Percentiles rank a stretch among this genome's conserved stretches.
Evolutionary conservation across 1,139 yeast genomes (phyloP).

Genomic region (Cylindricascospora bacillispora): DNA sequence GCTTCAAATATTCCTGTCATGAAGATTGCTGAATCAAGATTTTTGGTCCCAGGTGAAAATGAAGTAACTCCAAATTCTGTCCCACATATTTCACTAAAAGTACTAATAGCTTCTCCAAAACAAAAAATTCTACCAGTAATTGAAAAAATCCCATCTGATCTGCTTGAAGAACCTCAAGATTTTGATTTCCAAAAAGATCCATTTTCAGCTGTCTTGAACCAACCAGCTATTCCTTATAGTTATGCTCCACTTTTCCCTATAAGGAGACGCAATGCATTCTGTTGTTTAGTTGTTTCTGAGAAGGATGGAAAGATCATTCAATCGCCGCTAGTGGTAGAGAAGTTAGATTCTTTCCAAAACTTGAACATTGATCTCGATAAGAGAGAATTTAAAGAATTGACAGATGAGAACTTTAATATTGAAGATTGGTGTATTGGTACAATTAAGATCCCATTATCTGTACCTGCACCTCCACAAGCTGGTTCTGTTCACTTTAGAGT

Average conservation of each 20-base stretch:
- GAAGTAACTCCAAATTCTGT: slow-evolving; percentile 60
- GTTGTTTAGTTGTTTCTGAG: slow-evolving; percentile 54
- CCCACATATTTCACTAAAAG: slow-evolving; percentile 64
- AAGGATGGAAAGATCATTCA: slow-evolving; percentile 72
- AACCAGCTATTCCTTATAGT: slow-evolving; percentile 53
- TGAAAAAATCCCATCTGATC: slow-evolving; percentile 27
- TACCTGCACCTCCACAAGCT: slow-evolving; percentile 56
- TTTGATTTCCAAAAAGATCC: slow-evolving; percentile 66
- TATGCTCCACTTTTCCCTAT: slow-evolving; percentile 68
- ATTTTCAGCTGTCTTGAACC: slow-evolving; percentile 45
- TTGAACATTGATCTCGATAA: slow-evolving; percentile 20
- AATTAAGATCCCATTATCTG: slow-evolving; percentile 57
- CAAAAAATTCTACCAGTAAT: slow-evolving; percentile 32
- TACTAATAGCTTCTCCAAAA: slow-evolving; percentile 57
- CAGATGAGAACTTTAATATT: slow-evolving; percentile 25
- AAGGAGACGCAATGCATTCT: slow-evolving; percentile 45
- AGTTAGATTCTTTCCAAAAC: slow-evolving; percentile 18
- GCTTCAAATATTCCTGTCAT: slow-evolving; percentile 61
- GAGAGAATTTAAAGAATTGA: slow-evolving; percentile 17
- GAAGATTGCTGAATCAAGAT: slow-evolving; percentile 56
- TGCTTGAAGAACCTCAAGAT: slow-evolving; percentile 38
- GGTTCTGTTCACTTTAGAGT: slow-evolving; percentile 59
- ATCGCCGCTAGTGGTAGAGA: slow-evolving; percentile 43
- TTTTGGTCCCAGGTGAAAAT: slow-evolving; percentile 81
- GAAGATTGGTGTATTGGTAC: slow-evolving; percentile 48